phyloP scores from a whole-genome alignment of 148 eudicot genomes.

The Silene latifolia region DNA sequence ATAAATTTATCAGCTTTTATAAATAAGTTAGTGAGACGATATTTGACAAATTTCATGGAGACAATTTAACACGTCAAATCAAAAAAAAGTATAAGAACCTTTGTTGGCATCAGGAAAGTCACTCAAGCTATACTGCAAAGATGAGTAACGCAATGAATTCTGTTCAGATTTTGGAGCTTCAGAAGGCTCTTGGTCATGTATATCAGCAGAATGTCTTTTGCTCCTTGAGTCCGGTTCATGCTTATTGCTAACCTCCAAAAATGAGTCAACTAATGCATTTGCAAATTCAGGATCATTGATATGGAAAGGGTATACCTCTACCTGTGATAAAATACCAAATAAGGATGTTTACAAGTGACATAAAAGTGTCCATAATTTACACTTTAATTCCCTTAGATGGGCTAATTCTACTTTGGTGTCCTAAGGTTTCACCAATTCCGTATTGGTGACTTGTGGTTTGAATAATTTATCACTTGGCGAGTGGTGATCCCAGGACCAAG shows the following conservation, averaged over 20 bases:
- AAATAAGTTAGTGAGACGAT: background rate
- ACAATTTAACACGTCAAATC: background rate
- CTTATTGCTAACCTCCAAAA: conserved; percentile 53
- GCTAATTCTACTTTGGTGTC: no score
- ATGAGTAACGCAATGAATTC: conserved; percentile 21
- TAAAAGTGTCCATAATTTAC: background rate
- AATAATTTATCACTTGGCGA: no score
- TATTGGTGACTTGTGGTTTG: no score
- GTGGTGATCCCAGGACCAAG: no score
- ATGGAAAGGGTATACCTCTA: conserved; percentile 62
- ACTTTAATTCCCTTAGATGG: no score
- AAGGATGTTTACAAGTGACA: background rate
- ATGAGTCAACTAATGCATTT: conserved; percentile 70
- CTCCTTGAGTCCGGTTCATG: conserved; percentile 20
- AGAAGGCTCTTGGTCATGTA: conserved; percentile 29
- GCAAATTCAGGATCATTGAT: conserved; percentile 92
- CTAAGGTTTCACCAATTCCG: no score
- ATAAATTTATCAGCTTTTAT: background rate
- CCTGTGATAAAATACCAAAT: conserved; percentile 36
- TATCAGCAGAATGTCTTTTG: conserved; percentile 26
- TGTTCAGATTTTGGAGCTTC: conserved; percentile 31
- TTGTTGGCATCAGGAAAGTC: conserved; percentile 85
- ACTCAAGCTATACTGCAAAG: conserved; percentile 49
- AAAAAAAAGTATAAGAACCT: conserved; percentile 39
- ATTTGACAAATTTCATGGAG: background rate